Evolutionary conservation across 805 yeast genomes (phyloP).

Genomic region (Yamadazyma ubonensis): DNA sequence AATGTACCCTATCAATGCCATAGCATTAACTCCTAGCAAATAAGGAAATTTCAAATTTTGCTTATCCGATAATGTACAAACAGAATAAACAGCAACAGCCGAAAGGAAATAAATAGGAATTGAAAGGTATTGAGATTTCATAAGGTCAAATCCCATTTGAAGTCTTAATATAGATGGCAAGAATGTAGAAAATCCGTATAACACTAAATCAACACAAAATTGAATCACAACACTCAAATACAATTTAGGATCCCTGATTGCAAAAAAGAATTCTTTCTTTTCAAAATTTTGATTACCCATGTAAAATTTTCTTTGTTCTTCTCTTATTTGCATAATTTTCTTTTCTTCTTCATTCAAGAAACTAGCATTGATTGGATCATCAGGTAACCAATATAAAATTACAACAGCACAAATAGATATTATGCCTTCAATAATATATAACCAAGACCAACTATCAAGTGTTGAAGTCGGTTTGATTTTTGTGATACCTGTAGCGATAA

Average conservation of each 20-base stretch:
- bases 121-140: constrained; percentile 39
- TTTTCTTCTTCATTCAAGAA: constrained; percentile 39
- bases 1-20: constrained; percentile 33
- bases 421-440: constrained; percentile 49
- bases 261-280: constrained; percentile 29
- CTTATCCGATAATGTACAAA: constrained; percentile 28
- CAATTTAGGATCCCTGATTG: constrained; percentile 29
- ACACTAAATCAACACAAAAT: constrained; percentile 42
- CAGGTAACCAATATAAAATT: constrained; percentile 38
- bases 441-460: constrained; percentile 50
- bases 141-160: constrained; percentile 26
- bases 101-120: constrained; percentile 39
- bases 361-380: constrained; percentile 35
- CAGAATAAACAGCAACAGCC: constrained; percentile 23
- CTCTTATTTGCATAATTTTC: constrained; percentile 33
- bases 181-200: constrained; percentile 45
- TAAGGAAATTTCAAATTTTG: constrained; percentile 30
- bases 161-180: constrained; percentile 37
- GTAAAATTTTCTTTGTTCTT: constrained; percentile 32
- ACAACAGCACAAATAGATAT: constrained; percentile 40
- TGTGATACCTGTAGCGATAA: constrained; percentile 46
- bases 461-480: constrained; percentile 21
- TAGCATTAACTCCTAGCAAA: constrained; percentile 21
- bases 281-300: constrained; percentile 31
- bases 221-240: constrained; percentile 26